Evolutionary conservation across 2,329 filamentous ascomycete species (phyloP).

Genomic region (Xylaria multiplex): DNA sequence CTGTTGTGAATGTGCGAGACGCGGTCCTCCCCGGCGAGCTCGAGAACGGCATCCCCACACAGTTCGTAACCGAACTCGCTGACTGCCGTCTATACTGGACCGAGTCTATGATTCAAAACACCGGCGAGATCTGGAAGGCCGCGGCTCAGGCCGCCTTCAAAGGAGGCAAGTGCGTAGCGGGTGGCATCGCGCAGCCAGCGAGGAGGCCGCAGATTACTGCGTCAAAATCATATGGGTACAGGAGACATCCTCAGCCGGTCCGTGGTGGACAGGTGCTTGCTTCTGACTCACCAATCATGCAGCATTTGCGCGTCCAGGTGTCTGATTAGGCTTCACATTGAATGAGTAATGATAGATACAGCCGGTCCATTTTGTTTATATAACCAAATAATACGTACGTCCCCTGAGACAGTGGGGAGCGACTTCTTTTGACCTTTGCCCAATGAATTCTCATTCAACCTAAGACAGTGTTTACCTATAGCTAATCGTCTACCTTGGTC

Average conservation of each 20-base stretch:
- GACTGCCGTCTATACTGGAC: conserved; percentile 36
- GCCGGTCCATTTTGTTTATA: background rate
- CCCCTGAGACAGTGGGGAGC: no score
- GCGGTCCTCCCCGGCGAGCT: conserved; percentile 25
- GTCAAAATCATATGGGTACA: conserved; percentile 12
- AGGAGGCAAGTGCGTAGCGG: conserved; percentile 30
- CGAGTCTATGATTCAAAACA: conserved; percentile 23
- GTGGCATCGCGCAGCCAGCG: conserved; percentile 21
- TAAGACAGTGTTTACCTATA: no score
- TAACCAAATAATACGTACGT: background rate
- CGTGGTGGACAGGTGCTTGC: conserved; percentile 14
- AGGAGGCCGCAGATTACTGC: conserved; percentile 13
- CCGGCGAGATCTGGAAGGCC: conserved; percentile 34
- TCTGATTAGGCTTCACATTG: conserved; percentile 29
- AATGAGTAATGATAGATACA: background rate
- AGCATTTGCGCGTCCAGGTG: conserved; percentile 32
- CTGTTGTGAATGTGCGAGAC: conserved; percentile 33
- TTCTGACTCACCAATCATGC: conserved; percentile 25
- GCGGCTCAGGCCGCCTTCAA: conserved; percentile 32
- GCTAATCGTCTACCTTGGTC: no score
- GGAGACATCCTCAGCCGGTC: conserved; percentile 21
- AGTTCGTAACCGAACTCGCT: conserved; percentile 33
- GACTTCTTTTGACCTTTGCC: no score
- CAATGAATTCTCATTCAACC: no score
- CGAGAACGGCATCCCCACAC: conserved; percentile 27